Base-by-base conservation (phyloP, 192 early-diverging fungal species). In the Jimgerdemannia lactiflua region DNA sequence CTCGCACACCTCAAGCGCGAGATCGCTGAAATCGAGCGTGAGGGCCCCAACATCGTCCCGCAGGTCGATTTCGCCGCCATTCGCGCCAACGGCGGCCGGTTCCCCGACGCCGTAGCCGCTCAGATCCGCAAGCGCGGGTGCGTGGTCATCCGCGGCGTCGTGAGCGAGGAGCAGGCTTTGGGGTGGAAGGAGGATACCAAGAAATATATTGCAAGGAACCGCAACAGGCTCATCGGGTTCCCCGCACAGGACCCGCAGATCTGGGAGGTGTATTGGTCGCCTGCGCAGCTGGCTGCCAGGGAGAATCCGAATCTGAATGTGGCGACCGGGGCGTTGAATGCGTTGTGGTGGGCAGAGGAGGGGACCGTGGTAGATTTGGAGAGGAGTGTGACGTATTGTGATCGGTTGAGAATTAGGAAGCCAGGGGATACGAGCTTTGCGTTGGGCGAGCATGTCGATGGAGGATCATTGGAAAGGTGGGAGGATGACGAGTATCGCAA, bases 211-310 rank as follows among this genome's bases (percentile, higher is more conserved):
- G 29, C 72, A 8, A 70, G 54, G 14, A 43, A 80, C 65, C 43
- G 39, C 3, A 72, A 59, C 4, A 29, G 64, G 7, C 67, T 73
- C 8, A 70, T 9, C 40, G 68, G 67, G 3, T 65, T 49, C 20
- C 63, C 72, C 8, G 71, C 76, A 17, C n/a, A 39, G 1, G 49
- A 80, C 49, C 79, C 79, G 4, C 71, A 73, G 49, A 68, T 74
- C 4, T 80, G 72, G 72, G 79, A 80, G 41, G 39, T 80, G 1
- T 80, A 80, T 70, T 80, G 79, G 79, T 42, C 75, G 6, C 67
- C 71, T 42, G 4, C 72, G 20, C 79, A 80, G 70, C 54, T 73
- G 0, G 63, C 68, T 3, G 75, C 75, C 4, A 66, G 79, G 40
- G 41, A 44, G 4, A 75, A 80, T 43, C 75, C 79, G 3, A 64